Conservation (phyloP, 2,329 filamentous ascomycete genomes). For the Aspergillus fischeri region DNA sequence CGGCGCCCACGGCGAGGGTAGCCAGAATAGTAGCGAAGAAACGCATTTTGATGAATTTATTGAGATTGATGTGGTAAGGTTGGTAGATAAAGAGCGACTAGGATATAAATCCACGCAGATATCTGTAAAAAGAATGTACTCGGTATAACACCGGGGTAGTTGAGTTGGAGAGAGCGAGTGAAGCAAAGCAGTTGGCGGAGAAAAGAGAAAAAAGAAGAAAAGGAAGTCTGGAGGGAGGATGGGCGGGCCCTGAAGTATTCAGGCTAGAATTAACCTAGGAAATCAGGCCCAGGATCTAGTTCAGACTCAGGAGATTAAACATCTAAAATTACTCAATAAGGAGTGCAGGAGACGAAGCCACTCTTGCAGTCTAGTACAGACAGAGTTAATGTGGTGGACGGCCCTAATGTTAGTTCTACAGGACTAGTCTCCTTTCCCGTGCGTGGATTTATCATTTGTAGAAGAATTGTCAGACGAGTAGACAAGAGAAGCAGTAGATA, state of each 20-base stretch:
- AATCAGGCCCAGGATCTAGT: background rate
- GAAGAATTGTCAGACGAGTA: too few species aligned
- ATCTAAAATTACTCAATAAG: background rate
- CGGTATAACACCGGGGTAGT: slow-evolving; percentile 36
- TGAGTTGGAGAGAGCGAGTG: slow-evolving; percentile 48
- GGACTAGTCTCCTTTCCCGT: background rate
- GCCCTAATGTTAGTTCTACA: background rate
- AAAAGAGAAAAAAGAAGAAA: slow-evolving; percentile 13
- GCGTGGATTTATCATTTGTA: background rate
- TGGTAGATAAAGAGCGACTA: slow-evolving; percentile 21
- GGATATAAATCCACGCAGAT: slow-evolving; percentile 3
- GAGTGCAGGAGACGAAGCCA: background rate
- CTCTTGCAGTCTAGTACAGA: background rate
- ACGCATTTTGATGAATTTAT: slow-evolving; percentile 44
- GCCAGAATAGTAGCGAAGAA: slow-evolving; percentile 41
- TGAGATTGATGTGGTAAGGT: slow-evolving; percentile 14
- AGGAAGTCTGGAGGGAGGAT: slow-evolving; percentile 4
- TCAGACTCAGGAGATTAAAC: background rate
- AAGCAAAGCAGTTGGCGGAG: slow-evolving; percentile 13
- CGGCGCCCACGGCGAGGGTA: slow-evolving; percentile 38
- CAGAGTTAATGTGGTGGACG: background rate
- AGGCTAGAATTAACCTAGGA: too few species aligned
- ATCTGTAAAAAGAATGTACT: slow-evolving; percentile 36
- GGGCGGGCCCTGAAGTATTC: slow-evolving; percentile 7
- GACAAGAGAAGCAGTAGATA: background rate